A percentile compares a stretch with the other conserved stretches of the same genome.
Evolutionary conservation across 306 rosid species (phyloP).

Genomic region (Abrus precatorius): DNA sequence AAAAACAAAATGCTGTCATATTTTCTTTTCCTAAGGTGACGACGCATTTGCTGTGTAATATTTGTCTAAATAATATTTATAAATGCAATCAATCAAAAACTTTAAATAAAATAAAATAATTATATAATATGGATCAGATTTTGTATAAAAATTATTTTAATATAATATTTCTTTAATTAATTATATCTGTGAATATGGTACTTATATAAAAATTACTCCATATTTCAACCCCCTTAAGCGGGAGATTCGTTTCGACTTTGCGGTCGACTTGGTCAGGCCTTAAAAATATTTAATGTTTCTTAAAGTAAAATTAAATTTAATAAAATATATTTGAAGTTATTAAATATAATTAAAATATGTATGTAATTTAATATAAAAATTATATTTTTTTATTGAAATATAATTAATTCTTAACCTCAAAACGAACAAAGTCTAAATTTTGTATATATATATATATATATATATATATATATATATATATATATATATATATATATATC

Average conservation of each 20-base stretch:
- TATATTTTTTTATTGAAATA: no score
- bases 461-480: no score
- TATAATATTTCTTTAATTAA: background rate
- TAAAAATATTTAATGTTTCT: background rate
- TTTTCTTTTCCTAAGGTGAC: no score
- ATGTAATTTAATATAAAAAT: no score
- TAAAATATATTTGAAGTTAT: no score
- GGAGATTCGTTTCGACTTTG: background rate
- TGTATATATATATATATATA: no score
- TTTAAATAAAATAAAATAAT: background rate
- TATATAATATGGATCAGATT: background rate
- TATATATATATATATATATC: no score
- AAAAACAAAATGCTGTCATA: no score
- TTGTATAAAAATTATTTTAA: background rate
- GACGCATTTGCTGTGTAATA: background rate
- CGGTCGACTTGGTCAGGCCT: background rate
- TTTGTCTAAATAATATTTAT: background rate
- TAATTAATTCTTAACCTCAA: no score
- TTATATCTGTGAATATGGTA: background rate
- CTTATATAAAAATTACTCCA: background rate
- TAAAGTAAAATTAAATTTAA: no score
- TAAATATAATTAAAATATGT: no score
- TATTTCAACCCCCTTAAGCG: background rate
- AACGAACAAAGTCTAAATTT: no score
- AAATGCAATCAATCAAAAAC: background rate